Evolutionary conservation across 169 alveolate genomes (phyloP).

Genomic region (Plasmodium gonderi): DNA sequence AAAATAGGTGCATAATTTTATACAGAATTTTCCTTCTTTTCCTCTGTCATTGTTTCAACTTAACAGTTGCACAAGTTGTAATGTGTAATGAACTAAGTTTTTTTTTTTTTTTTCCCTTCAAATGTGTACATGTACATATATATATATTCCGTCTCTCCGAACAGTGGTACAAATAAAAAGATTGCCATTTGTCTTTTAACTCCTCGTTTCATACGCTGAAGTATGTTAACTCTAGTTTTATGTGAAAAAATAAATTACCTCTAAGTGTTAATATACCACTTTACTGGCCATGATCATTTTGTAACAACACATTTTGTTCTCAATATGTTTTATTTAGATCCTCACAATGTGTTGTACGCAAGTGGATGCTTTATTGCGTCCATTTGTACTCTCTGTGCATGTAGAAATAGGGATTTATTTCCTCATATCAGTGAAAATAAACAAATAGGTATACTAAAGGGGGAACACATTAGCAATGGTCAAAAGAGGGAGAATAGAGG

Average conservation of each 20-base stretch:
- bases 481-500: background rate
- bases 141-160: background rate
- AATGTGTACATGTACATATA: background rate
- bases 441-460: slow-evolving; percentile 18
- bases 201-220: background rate
- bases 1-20: slow-evolving; percentile 26
- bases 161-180: background rate
- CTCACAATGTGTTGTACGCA: slow-evolving; percentile 31
- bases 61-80: background rate
- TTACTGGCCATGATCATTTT: background rate
- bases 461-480: too few species aligned
- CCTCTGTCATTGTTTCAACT: background rate
- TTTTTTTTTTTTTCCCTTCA: background rate
- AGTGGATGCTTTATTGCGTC: slow-evolving; percentile 60
- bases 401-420: slow-evolving; percentile 51
- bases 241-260: background rate
- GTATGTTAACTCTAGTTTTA: background rate
- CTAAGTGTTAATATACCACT: background rate
- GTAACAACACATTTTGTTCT: background rate
- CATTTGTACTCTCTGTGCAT: slow-evolving; percentile 52
- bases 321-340: slow-evolving; percentile 44
- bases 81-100: background rate
- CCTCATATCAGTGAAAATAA: slow-evolving; percentile 71
- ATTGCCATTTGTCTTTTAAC: too few species aligned
- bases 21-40: slow-evolving; percentile 3